phyloP scores from a whole-genome alignment of 352 stramenopile genomes.

The Phytopythium oedochilum region DNA sequence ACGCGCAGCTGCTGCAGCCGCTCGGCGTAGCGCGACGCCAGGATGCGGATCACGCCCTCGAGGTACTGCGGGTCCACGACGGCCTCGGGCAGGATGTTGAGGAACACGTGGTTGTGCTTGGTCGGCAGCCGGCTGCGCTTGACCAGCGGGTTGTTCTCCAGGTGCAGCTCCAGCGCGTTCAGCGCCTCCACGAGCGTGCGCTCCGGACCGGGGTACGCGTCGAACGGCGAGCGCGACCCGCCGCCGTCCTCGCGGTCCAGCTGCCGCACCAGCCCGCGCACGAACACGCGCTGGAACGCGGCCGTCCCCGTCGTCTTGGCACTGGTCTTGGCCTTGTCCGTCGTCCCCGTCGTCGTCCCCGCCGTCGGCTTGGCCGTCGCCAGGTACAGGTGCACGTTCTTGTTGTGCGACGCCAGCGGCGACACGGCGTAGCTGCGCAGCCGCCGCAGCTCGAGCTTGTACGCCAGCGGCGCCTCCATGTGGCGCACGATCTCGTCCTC shows the following conservation, averaged over 20 bases:
- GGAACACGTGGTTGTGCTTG: constrained; percentile 99
- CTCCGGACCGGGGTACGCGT: constrained; percentile 92
- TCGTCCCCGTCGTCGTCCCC: constrained; percentile 57
- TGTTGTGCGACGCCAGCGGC: constrained; percentile 91
- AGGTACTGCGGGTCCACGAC: constrained; percentile 95
- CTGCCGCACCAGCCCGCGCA: constrained; percentile 92
- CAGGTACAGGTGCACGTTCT: constrained; percentile 99
- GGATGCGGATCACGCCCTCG: constrained; percentile 93
- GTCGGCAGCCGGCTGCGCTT: constrained; percentile 61
- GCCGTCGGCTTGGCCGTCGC: constrained; percentile 89
- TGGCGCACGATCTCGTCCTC: constrained; percentile 98
- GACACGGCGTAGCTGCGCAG: constrained; percentile 97
- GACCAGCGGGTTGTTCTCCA: constrained; percentile 90
- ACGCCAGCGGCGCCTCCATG: constrained; percentile 97
- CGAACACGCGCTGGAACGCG: constrained; percentile 94
- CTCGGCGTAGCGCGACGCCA: constrained; percentile 84
- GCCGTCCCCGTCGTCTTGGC: constrained; percentile 72
- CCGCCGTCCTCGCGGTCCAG: constrained; percentile 75
- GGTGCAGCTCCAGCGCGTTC: constrained; percentile 95
- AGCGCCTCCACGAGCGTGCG: constrained; percentile 98
- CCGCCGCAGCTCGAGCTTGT: constrained; percentile 97
- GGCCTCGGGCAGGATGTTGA: constrained; percentile 96
- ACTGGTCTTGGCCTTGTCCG: constrained; percentile 49
- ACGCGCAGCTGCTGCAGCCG: constrained; percentile 92
- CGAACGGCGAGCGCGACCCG: constrained; percentile 75